These are phyloP conservation scores for Annona squamosa DNA, from an alignment of 164 flowering plant genomes.

Conservation along the genomic window DNA sequence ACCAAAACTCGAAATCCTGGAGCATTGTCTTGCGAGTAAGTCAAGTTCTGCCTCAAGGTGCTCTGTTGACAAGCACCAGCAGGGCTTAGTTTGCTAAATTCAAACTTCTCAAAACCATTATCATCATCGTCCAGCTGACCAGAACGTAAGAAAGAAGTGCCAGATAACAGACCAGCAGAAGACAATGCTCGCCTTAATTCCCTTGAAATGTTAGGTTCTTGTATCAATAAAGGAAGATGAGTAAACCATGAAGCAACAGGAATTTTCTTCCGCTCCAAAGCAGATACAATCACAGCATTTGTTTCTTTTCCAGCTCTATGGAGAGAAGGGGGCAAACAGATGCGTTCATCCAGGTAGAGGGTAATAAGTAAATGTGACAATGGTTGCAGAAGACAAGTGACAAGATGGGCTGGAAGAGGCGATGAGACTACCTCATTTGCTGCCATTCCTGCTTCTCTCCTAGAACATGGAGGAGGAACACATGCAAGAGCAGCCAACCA, in stretches of 20 bases:
- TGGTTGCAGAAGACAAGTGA: slow-evolving; percentile 71
- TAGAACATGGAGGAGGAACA: slow-evolving; percentile 94
- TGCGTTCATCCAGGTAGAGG: slow-evolving; percentile 65
- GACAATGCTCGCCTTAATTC: slow-evolving; percentile 52
- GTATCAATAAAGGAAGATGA: slow-evolving; percentile 39
- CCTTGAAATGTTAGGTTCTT: slow-evolving; percentile 41
- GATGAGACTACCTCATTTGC: slow-evolving; percentile 63
- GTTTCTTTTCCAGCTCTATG: slow-evolving; percentile 45
- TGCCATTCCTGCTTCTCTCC: slow-evolving; percentile 85
- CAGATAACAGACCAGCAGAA: slow-evolving; percentile 35
- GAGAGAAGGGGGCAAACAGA: slow-evolving; percentile 63
- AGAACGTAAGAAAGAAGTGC: slow-evolving; percentile 21
- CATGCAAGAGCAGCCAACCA: slow-evolving; percentile 86
- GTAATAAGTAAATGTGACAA: slow-evolving; percentile 58
- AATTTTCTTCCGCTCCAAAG: slow-evolving; percentile 42
- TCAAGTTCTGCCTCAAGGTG: slow-evolving; percentile 22
- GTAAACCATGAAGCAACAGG: slow-evolving; percentile 53
- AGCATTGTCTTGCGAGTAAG: slow-evolving; percentile 25
- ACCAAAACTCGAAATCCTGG: slow-evolving; percentile 67
- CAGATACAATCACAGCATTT: slow-evolving; percentile 41
- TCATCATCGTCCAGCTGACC: slow-evolving; percentile 26
- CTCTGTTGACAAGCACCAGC: slow-evolving; percentile 9
- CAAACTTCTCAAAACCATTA: slow-evolving; percentile 19
- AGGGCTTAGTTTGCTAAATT: slow-evolving; percentile 16
- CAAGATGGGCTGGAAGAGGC: slow-evolving; percentile 65